Base-by-base conservation (phyloP, 2,329 filamentous ascomycete species). In the Monilinia vaccinii-corymbosi region DNA sequence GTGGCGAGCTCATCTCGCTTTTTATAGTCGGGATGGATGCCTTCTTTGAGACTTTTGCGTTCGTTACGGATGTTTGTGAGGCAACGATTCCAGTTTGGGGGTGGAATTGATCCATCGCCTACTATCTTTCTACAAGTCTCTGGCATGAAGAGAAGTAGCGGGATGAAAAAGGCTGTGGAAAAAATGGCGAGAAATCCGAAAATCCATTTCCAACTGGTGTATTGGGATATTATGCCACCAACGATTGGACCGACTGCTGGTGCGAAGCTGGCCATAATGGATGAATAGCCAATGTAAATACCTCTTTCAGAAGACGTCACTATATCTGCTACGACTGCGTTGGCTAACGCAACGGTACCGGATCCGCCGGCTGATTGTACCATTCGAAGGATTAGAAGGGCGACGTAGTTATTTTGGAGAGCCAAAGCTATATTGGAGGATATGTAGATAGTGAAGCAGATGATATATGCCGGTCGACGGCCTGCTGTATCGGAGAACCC, bases 241-340 rank as follows among this genome's bases (percentile, higher is more conserved):
- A 71, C 46, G 13, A 69, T 61, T 2, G 68, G 67, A 13, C 64
- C 66, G 21, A 68, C 40, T 25, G 62, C 58, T 0, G 64, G 62
- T 14, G 73, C 79, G 1, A 86, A 67, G 0, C 83, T 76, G 0
- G 65, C 83, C 84, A 42, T 77, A 74, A 2, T 84, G 36, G 79
- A 80, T 21, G 84, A 81, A 63, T 84, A 79, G 46, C 81, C 86
- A 73, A 91, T 85, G 68, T 88, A 91, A 55, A 79, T 84, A 61
- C 86, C 67, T 47, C 68, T 75, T 67, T 89, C 85, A 0, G 79
- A 79, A 2, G 80, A 79, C 0, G 83, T 86, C 13, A 81, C 76
- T 8, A 87, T 75, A 67, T 89, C 86, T 0, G 82, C 82, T 1
- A 88, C 78, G 0, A 88, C 79, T 0, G 80, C 85, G 32, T 75